phyloP scores from a whole-genome alignment of 106 monocot genomes.

The Ottelia alismoides region DNA sequence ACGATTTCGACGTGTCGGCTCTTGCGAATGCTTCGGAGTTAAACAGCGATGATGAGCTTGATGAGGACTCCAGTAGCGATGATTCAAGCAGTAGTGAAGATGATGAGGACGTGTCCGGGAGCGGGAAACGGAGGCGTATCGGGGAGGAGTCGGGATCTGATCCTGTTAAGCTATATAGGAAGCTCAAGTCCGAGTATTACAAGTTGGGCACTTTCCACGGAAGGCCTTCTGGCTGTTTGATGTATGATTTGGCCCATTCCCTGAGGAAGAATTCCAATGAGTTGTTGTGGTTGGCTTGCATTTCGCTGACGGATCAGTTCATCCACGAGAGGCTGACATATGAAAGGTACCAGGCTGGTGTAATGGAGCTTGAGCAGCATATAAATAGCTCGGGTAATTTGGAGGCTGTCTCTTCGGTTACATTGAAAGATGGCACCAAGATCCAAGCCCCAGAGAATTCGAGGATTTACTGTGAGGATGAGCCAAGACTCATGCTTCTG shows the following conservation, averaged over 20 bases:
- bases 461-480: slow-evolving; percentile 75
- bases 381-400: slow-evolving; percentile 70
- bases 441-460: slow-evolving; percentile 76
- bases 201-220: slow-evolving; percentile 88
- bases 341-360: slow-evolving; percentile 67
- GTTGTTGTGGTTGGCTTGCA: slow-evolving; percentile 81
- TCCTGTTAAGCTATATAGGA: slow-evolving; percentile 67
- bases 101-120: slow-evolving; percentile 13
- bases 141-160: slow-evolving; percentile 34
- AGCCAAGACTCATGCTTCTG: slow-evolving; percentile 77
- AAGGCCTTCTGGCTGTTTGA: slow-evolving; percentile 72
- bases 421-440: slow-evolving; percentile 80
- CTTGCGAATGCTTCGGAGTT: slow-evolving; percentile 73
- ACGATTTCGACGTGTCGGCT: slow-evolving; percentile 64
- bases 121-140: slow-evolving; percentile 34
- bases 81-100: slow-evolving; percentile 27
- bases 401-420: slow-evolving; percentile 48
- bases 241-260: slow-evolving; percentile 74
- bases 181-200: slow-evolving; percentile 72
- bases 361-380: slow-evolving; percentile 86
- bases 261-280: slow-evolving; percentile 80
- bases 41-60: slow-evolving; percentile 54
- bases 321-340: slow-evolving; percentile 81
- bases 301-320: slow-evolving; percentile 84
- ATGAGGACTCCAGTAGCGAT: slow-evolving; percentile 23